Percentiles rank a stretch among this genome's conserved stretches.
phyloP scores from a whole-genome alignment of 768 basidiomycete genomes.

The Termitomyces sp. region DNA sequence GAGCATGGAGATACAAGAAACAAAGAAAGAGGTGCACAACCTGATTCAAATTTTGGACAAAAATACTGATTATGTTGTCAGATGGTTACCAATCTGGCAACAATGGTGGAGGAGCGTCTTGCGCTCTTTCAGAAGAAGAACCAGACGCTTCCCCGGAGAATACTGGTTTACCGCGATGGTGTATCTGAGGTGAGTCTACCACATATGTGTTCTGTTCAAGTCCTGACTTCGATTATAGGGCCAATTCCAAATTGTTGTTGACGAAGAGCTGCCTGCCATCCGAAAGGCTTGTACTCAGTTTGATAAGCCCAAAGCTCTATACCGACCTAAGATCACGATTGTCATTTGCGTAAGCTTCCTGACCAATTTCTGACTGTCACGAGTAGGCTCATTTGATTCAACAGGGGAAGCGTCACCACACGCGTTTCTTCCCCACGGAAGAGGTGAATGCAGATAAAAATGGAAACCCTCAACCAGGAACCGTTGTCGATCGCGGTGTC shows the following conservation, averaged over 20 bases:
- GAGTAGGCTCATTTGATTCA: slow-evolving; percentile 4
- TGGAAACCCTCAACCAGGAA: slow-evolving; percentile 75
- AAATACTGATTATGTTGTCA: slow-evolving; percentile 20
- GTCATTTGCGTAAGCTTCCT: slow-evolving; percentile 65
- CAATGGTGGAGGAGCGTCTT: slow-evolving; percentile 69
- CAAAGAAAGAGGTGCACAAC: slow-evolving; percentile 64
- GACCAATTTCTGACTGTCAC: neutral
- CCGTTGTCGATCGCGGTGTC: slow-evolving; percentile 79
- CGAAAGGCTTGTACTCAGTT: slow-evolving; percentile 53
- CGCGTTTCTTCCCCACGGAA: slow-evolving; percentile 63
- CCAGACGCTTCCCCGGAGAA: slow-evolving; percentile 53
- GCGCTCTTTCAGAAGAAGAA: slow-evolving; percentile 44
- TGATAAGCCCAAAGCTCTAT: slow-evolving; percentile 32
- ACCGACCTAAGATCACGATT: slow-evolving; percentile 61
- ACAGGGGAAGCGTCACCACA: slow-evolving; percentile 48
- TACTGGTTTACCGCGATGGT: slow-evolving; percentile 78
- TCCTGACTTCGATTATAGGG: slow-evolving; percentile 41
- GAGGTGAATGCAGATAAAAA: slow-evolving; percentile 49
- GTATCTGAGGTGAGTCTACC: slow-evolving; percentile 60
- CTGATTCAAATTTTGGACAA: neutral
- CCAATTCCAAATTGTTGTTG: slow-evolving; percentile 45
- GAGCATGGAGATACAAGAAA: slow-evolving; percentile 68
- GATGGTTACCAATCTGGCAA: slow-evolving; percentile 70
- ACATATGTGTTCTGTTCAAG: neutral
- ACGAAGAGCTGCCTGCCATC: slow-evolving; percentile 63